Conservation (phyloP, 1,284 basidiomycete species). For the Cerioporus squamosus region DNA sequence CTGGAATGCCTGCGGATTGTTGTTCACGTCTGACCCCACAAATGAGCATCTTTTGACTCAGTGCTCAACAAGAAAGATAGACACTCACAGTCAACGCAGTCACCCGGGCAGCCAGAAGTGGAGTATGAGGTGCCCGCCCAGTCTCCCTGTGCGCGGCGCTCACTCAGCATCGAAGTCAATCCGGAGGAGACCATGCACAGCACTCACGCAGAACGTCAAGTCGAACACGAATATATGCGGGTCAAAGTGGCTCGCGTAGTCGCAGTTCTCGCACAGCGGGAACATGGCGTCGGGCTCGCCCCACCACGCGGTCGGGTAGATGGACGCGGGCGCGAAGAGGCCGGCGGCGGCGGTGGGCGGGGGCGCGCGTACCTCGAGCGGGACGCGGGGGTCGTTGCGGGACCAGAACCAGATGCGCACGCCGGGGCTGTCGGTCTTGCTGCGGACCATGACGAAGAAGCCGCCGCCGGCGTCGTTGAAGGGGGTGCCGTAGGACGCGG, state of each 20-base stretch:
- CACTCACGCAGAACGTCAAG: slow-evolving; percentile 54
- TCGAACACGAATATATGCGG: slow-evolving; percentile 56
- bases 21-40: slow-evolving; percentile 60
- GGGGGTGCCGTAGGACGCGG: slow-evolving; percentile 50
- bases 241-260: slow-evolving; percentile 49
- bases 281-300: slow-evolving; percentile 55
- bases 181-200: too few species aligned
- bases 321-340: slow-evolving; percentile 23
- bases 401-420: slow-evolving; percentile 62
- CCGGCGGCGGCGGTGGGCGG: slow-evolving; percentile 3
- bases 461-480: slow-evolving; percentile 60
- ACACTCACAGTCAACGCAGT: slow-evolving; percentile 48
- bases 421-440: slow-evolving; percentile 32
- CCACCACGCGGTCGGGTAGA: slow-evolving; percentile 40
- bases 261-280: slow-evolving; percentile 44
- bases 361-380: slow-evolving; percentile 40
- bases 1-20: slow-evolving; percentile 54
- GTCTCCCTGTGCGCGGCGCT: slow-evolving; percentile 49
- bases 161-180: too few species aligned
- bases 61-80: too few species aligned
- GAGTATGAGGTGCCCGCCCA: slow-evolving; percentile 47
- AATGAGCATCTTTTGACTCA: too few species aligned
- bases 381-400: slow-evolving; percentile 43
- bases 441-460: slow-evolving; percentile 50
- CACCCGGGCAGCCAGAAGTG: slow-evolving; percentile 39